These are phyloP conservation scores for Ogataea pignaliae DNA, from an alignment of 805 yeast species.

Conservation along the genomic window DNA sequence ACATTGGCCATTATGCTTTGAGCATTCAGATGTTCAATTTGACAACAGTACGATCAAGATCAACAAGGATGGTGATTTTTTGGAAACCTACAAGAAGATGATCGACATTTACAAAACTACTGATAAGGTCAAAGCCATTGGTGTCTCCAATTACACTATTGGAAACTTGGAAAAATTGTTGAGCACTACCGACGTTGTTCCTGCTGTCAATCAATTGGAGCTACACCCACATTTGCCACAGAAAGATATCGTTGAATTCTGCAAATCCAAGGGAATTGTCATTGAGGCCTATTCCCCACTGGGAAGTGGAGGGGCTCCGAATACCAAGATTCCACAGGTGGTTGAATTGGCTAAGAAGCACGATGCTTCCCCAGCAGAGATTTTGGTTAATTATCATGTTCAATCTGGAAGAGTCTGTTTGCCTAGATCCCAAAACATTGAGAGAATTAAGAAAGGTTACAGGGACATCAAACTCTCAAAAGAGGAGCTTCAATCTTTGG, in stretches of 20 bases:
- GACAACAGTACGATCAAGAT: constrained; percentile 31
- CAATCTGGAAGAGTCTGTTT: constrained; percentile 56
- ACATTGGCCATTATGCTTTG: constrained; percentile 46
- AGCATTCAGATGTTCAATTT: constrained; percentile 43
- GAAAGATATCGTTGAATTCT: constrained; percentile 36
- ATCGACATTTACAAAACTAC: constrained; percentile 65
- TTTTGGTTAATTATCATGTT: constrained; percentile 61
- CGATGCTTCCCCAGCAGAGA: constrained; percentile 46
- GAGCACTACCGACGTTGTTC: constrained; percentile 42
- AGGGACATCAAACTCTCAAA: constrained; percentile 32
- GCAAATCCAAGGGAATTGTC: constrained; percentile 33
- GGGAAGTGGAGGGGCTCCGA: constrained; percentile 65
- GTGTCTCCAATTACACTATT: constrained; percentile 52
- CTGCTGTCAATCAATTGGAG: constrained; percentile 54
- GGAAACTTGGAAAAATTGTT: constrained; percentile 37
- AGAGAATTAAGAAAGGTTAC: constrained; percentile 46
- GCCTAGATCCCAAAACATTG: constrained; percentile 69
- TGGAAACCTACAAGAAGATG: constrained; percentile 67
- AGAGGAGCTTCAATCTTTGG: constrained; percentile 33
- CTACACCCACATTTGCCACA: constrained; percentile 43
- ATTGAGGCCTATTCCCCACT: constrained; percentile 58
- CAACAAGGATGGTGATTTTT: constrained; percentile 69
- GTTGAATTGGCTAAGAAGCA: constrained; percentile 54
- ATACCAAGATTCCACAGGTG: constrained; percentile 46
- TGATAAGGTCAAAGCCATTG: constrained; percentile 46